phyloP scores from a whole-genome alignment of 306 rosid species.

The Abrus pulchellus region DNA sequence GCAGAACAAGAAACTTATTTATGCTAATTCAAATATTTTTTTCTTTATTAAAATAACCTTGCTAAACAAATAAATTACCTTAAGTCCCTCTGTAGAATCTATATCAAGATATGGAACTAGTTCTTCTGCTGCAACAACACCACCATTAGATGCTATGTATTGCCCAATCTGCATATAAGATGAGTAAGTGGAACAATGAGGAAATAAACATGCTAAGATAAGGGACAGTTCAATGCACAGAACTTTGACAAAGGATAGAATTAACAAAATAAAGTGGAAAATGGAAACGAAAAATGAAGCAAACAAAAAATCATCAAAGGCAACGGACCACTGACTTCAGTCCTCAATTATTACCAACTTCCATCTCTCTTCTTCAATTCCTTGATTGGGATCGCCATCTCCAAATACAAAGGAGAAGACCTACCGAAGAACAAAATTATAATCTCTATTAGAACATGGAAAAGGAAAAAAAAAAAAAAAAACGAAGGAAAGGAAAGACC shows the following conservation, averaged over 20 bases:
- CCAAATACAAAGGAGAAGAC: conserved; percentile 98
- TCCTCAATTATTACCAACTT: conserved; percentile 99
- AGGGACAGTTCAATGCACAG: neutral
- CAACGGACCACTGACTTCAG: conserved; percentile 93
- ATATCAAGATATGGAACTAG: conserved; percentile 94
- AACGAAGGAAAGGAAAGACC: neutral
- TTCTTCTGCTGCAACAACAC: conserved; percentile 97
- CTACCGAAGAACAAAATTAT: conserved; percentile 54
- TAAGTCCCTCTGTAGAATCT: conserved; percentile 56
- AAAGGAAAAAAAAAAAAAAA: neutral
- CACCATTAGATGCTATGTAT: conserved; percentile 91
- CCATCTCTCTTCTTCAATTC: conserved; percentile 99
- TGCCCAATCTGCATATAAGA: conserved; percentile 84
- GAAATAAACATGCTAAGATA: conserved; percentile 41
- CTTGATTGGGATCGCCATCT: conserved; percentile 99
- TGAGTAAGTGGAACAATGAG: conserved; percentile 33
- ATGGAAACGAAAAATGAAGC: neutral
- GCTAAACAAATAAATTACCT: conserved; percentile 56
- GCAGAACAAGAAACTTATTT: conserved; percentile 31
- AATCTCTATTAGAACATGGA: conserved; percentile 26
- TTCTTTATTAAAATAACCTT: conserved; percentile 18
- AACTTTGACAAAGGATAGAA: conserved; percentile 16
- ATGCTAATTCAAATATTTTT: neutral
- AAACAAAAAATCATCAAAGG: conserved; percentile 52
- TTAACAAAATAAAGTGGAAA: conserved; percentile 24